Evolutionary conservation across 495 filamentous ascomycete species (phyloP), one percentile per base, ranked within the genome.

Genomic region (Neurospora sp.): DNA sequence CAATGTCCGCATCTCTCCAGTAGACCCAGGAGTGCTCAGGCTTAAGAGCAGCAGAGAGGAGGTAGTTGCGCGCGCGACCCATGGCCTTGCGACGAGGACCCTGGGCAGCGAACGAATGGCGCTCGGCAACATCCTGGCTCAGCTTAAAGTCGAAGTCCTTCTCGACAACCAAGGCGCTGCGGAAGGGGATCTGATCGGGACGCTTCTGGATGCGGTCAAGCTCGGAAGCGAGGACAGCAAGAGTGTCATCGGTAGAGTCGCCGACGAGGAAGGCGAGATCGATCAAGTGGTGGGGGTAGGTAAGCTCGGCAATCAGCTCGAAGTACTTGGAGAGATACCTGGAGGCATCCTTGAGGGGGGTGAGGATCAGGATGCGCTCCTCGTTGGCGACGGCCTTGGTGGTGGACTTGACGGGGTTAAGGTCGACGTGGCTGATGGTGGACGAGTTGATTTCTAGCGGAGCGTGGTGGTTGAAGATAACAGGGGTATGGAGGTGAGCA

Each of bases 21-120:
- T 98, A 98, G 35, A 99, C 96, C 96, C 96, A 99, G 8, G 93
- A 94, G 80, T 99, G 96, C 71, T 98, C 93, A 3, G 94, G 87
- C 84, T 95, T 96, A 75, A 99, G 80, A 35, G 96, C 90, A 0
- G 93, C 87, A 69, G 89, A 88, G 12, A 99, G 89, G 31, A 99
- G 86, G 80, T 97, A 98, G 80, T 99, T 99, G 70, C 96, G 87
- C 17, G 96, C 96, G 72, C 87, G 87, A 69, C 90, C 96, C 86
- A 99, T 94, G 44, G 92, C 89, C 82, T 95, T 98, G 74, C 96
- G 88, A 72, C 96, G 90, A 31, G 94, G 94, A 6, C 90, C 96
- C 80, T 99, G 96, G 45, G 93, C 94, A 69, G 86, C 89, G 75
- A 94, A 98, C 10, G 87, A 88, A 80, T 99, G 96, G 68, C 94